Evolutionary conservation across 1,139 yeast species (phyloP), one percentile per base, ranked within the genome.

Genomic region (Spathaspora sp.): DNA sequence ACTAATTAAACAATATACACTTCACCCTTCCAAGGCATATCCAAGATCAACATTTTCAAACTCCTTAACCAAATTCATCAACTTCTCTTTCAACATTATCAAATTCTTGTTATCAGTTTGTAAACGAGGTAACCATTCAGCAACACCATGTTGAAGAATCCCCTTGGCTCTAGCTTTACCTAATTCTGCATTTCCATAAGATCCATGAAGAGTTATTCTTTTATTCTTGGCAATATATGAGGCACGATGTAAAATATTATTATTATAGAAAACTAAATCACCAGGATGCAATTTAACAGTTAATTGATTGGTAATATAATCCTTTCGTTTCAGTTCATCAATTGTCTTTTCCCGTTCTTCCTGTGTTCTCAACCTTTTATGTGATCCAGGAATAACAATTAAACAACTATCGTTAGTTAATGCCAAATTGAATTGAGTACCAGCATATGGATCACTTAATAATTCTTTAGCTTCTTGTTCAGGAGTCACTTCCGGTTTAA

Each of bases 401-500:
- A 79, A 64, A 53, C 82, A 78, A 24, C 61, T 61, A 51, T 79
- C 84, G 7, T 71, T 65, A 9, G 80, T 75, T 43, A 79, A 62
- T 1, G 83, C 80, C 58, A 79, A 66, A 54, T 79, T 79, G 64
- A 78, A 79, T 53, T 79, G 84, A 10, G 82, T 72, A 2, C 82
- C 83, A 24, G 81, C 77, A 45, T 70, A 74, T 0, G 81, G 79
- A 43, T 74, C 65, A 42, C 60, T 49, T 39, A 67, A 62, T 45
- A 68, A 59, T 48, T 72, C 72, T 29, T 61, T 63, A 2, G 70
- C 67, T 56, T 79, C 84, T 56, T 78, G 76, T 46, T 72, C 78
- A 2, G 68, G 68, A 4, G 75, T 61, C 7, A 64, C 80, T 38
- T 77, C 81, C 4, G 82, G 81, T 50, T 70, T 72, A 47, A 79